Percentiles rank a stretch among this genome's conserved stretches.
Conservation (phyloP, 208 protist genomes). For the Novymonas esmeraldas region DNA sequence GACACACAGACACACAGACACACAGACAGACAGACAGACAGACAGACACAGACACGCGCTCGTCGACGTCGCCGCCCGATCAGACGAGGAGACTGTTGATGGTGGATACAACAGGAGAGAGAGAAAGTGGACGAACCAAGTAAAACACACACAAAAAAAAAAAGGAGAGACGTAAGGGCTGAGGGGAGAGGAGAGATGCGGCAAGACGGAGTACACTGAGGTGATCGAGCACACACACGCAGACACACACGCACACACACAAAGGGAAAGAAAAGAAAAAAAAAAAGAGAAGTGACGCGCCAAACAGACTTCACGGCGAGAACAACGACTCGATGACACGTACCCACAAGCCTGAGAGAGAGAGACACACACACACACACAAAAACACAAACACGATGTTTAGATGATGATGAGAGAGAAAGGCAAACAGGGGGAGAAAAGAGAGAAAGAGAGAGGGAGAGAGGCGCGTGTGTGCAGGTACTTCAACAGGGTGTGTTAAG, state of each 20-base stretch:
- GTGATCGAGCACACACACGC: too few relatives aligned
- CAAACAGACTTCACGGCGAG: too few relatives aligned
- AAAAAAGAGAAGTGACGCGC: not conserved
- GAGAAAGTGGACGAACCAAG: not conserved
- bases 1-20: not conserved
- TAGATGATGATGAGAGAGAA: not conserved
- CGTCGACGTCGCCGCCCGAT: too few relatives aligned
- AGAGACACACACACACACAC: not conserved
- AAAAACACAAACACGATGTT: not conserved
- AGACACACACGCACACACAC: not conserved
- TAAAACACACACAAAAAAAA: not conserved
- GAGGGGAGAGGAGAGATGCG: not conserved
- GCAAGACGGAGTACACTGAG: not conserved
- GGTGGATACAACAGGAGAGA: not conserved
- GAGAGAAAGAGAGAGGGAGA: too few relatives aligned
- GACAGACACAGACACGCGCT: too few relatives aligned
- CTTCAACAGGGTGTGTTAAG: too few relatives aligned
- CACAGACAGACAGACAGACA: not conserved
- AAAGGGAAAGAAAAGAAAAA: not conserved
- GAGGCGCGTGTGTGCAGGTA: too few relatives aligned
- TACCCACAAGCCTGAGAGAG: not conserved
- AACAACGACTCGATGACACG: too few relatives aligned
- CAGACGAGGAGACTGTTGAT: too few relatives aligned
- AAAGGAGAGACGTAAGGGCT: not conserved
- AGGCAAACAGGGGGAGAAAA: too few relatives aligned